Percentiles rank a stretch among this genome's conserved stretches.
These are phyloP conservation scores for Phytophthora europaea DNA, from an alignment of 352 stramenopile species.

Conservation along the genomic window DNA sequence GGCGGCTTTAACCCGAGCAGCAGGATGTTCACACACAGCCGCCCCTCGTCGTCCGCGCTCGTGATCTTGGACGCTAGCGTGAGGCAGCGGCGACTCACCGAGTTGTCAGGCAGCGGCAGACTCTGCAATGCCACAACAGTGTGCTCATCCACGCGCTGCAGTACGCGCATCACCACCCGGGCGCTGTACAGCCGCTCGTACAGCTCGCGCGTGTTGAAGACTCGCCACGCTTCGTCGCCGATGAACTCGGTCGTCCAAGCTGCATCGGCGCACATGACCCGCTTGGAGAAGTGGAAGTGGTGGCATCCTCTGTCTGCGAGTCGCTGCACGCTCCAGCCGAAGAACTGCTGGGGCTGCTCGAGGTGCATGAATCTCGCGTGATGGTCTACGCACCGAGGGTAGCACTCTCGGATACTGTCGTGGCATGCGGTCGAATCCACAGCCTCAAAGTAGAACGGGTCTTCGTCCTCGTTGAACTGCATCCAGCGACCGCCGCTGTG, in stretches of 20 bases:
- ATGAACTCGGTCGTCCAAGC: conserved; percentile 19
- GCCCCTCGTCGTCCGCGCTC: conserved; percentile 24
- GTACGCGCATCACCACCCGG: conserved; percentile 32
- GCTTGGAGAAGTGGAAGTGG: conserved; percentile 52
- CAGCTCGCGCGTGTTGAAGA: conserved; percentile 37
- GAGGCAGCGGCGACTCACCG: conserved; percentile 31
- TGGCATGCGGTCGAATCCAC: conserved; percentile 23
- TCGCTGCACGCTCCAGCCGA: conserved; percentile 42
- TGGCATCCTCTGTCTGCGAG: conserved; percentile 14
- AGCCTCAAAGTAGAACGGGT: conserved; percentile 47
- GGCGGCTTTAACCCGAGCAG: conserved; percentile 33
- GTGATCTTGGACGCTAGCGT: conserved; percentile 36
- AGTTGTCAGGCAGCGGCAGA: conserved; percentile 30
- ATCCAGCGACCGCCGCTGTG: conserved; percentile 8
- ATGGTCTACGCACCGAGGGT: conserved; percentile 23
- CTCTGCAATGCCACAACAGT: conserved; percentile 41
- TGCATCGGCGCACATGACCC: conserved; percentile 19
- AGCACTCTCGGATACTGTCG: conserved; percentile 17
- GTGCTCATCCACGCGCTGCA: conserved; percentile 39
- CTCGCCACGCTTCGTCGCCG: conserved; percentile 32
- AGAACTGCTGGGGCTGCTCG: conserved; percentile 7
- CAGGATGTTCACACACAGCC: conserved; percentile 19
- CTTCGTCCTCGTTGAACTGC: conserved; percentile 39
- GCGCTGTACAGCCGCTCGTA: conserved; percentile 39
- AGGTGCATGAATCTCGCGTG: conserved; percentile 22